Evolutionary conservation across 73 alveolate species (phyloP).

Genomic region (Paramecium sonneborni): DNA sequence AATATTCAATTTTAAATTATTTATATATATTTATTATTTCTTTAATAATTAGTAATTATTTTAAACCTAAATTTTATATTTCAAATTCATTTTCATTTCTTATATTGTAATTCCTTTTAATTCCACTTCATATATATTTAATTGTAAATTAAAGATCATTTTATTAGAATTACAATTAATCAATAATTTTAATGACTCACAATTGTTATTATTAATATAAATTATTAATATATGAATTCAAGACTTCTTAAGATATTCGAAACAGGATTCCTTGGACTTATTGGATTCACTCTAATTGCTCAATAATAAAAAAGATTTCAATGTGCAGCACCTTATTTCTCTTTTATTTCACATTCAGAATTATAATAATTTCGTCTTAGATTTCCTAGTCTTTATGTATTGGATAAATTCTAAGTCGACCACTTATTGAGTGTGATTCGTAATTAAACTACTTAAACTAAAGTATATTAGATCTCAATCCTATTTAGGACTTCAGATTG

Average conservation of each 20-base stretch:
- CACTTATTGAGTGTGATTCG: slow-evolving; percentile 13
- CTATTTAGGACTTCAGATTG: neutral
- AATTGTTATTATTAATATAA: neutral
- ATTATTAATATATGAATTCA: neutral
- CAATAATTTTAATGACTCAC: neutral
- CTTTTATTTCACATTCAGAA: slow-evolving; percentile 35
- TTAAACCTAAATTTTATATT: neutral
- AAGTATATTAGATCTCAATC: neutral
- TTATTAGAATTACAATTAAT: neutral
- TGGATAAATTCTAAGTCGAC: slow-evolving; percentile 13
- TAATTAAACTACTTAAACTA: neutral
- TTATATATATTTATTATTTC: neutral
- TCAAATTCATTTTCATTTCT: neutral
- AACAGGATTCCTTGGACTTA: slow-evolving; percentile 5
- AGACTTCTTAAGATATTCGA: neutral
- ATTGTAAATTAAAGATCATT: neutral
- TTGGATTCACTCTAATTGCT: neutral
- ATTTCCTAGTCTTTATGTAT: slow-evolving; percentile 24
- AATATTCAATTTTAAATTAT: neutral
- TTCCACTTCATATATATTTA: neutral
- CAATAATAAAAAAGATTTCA: neutral
- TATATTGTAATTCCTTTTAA: neutral
- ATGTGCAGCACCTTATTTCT: slow-evolving; percentile 28
- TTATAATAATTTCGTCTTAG: neutral
- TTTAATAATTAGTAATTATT: neutral